Percentiles rank a stretch among this genome's conserved stretches.
Conservation (phyloP, 169 alveolate genomes). For the Babesia ovis region DNA sequence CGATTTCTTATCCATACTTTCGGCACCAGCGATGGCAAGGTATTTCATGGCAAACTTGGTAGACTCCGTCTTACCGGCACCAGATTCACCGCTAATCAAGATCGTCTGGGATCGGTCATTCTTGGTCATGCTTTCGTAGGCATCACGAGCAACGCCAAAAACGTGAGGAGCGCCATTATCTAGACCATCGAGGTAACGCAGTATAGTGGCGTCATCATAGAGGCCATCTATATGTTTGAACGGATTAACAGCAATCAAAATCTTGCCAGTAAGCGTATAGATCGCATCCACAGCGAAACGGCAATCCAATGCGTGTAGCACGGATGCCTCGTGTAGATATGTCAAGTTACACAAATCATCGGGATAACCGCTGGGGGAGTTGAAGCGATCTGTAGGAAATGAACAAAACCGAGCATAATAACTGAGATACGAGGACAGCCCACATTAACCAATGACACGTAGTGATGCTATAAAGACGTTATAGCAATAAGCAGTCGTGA, state of each 20-base stretch:
- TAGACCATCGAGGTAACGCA: slow-evolving; percentile 64
- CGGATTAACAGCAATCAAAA: slow-evolving; percentile 96
- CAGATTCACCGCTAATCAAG: slow-evolving; percentile 97
- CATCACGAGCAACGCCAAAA: slow-evolving; percentile 91
- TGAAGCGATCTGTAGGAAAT: slow-evolving; percentile 13
- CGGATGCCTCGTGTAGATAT: slow-evolving; percentile 90
- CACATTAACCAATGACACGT: not conserved
- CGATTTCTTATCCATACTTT: slow-evolving; percentile 64
- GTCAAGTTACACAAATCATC: slow-evolving; percentile 86
- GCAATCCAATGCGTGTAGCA: slow-evolving; percentile 88
- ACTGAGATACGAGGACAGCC: not conserved
- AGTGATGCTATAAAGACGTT: too few species aligned
- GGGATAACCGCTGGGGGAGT: slow-evolving; percentile 71
- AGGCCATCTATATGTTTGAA: slow-evolving; percentile 81
- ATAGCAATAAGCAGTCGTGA: too few species aligned
- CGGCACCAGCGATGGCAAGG: slow-evolving; percentile 89
- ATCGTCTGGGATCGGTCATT: slow-evolving; percentile 90
- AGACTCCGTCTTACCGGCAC: slow-evolving; percentile 99
- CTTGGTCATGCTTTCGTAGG: slow-evolving; percentile 87
- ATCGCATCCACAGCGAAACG: slow-evolving; percentile 89
- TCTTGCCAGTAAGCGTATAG: slow-evolving; percentile 96
- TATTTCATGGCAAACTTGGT: slow-evolving; percentile 95
- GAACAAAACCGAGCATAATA: not conserved
- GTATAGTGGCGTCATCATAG: slow-evolving; percentile 61
- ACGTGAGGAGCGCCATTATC: slow-evolving; percentile 89